These are phyloP conservation scores for Termitomyces sp. DNA, from an alignment of 768 basidiomycete genomes.

Conservation along the genomic window DNA sequence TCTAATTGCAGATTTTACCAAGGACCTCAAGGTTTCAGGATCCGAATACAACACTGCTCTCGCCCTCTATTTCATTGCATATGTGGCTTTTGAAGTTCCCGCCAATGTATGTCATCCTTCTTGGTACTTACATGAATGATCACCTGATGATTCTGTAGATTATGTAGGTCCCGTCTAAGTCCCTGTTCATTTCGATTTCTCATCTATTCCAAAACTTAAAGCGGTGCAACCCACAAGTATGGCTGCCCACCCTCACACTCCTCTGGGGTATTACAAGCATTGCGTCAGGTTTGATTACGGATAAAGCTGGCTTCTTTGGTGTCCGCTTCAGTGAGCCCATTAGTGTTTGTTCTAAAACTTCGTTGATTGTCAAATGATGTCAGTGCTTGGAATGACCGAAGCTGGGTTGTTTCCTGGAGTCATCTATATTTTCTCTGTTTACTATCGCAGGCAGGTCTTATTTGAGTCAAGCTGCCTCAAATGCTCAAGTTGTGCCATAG, in stretches of 20 bases:
- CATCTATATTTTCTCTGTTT: conserved; percentile 56
- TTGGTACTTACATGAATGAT: not conserved
- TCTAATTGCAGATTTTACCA: not conserved
- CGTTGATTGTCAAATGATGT: not conserved
- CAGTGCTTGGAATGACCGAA: conserved; percentile 56
- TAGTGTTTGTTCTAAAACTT: not conserved
- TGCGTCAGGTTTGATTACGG: conserved; percentile 51
- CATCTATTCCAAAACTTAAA: conserved; percentile 39
- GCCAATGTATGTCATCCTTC: conserved; percentile 40
- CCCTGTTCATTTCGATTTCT: not conserved
- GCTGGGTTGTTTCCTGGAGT: conserved; percentile 61
- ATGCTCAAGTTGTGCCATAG: conserved; percentile 24
- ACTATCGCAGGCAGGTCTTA: conserved; percentile 39
- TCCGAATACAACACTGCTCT: conserved; percentile 56
- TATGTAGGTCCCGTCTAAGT: conserved; percentile 24
- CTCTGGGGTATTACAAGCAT: conserved; percentile 55
- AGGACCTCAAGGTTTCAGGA: conserved; percentile 50
- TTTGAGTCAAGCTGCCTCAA: not conserved
- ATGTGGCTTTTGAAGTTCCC: conserved; percentile 58
- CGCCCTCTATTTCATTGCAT: conserved; percentile 59
- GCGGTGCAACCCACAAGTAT: conserved; percentile 53
- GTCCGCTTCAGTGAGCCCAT: conserved; percentile 45
- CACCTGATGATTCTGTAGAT: conserved; percentile 26
- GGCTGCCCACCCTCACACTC: conserved; percentile 59
- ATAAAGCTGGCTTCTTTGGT: conserved; percentile 50